Evolutionary conservation across 106 monocot genomes (phyloP).

Genomic region (Alisma plantagoaquatica): DNA sequence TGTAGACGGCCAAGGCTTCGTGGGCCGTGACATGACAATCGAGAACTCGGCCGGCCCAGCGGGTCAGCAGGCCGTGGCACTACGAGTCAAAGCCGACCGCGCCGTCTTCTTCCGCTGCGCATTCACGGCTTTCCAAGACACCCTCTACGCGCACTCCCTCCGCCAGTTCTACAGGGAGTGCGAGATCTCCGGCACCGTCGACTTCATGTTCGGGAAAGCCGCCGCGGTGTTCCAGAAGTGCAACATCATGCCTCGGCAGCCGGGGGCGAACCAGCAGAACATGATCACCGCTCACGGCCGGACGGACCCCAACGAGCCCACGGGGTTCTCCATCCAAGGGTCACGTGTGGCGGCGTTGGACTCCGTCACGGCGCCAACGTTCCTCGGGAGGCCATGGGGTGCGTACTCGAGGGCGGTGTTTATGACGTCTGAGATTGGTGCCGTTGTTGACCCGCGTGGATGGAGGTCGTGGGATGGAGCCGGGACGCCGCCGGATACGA

Average conservation of each 20-base stretch:
- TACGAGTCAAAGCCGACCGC: constrained; percentile 48
- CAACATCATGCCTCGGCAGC: constrained; percentile 28
- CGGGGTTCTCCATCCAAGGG: constrained; percentile 47
- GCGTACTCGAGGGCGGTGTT: constrained; percentile 58
- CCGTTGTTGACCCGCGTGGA: constrained; percentile 46
- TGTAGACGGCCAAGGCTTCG: constrained; percentile 49
- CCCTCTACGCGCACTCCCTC: constrained; percentile 64
- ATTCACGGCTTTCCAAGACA: constrained; percentile 60
- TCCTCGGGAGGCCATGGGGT: constrained; percentile 70
- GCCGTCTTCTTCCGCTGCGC: constrained; percentile 39
- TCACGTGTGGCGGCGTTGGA: constrained; percentile 23
- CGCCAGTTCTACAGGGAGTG: constrained; percentile 65
- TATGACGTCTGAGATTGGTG: constrained; percentile 50
- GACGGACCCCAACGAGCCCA: constrained; percentile 43
- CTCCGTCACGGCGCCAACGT: constrained; percentile 19
- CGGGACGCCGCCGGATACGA: constrained; percentile 21
- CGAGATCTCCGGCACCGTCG: constrained; percentile 51
- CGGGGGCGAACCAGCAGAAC: constrained; percentile 36
- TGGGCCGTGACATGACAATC: constrained; percentile 37
- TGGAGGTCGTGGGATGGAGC: constrained; percentile 42
- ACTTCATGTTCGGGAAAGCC: constrained; percentile 67
- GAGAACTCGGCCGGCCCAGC: constrained; percentile 42
- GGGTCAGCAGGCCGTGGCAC: constrained; percentile 54
- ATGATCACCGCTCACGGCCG: constrained; percentile 43
- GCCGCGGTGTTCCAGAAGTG: constrained; percentile 50